These are phyloP conservation scores for Phytophthora capsici DNA, from an alignment of 352 stramenopile genomes.

Conservation along the genomic window DNA sequence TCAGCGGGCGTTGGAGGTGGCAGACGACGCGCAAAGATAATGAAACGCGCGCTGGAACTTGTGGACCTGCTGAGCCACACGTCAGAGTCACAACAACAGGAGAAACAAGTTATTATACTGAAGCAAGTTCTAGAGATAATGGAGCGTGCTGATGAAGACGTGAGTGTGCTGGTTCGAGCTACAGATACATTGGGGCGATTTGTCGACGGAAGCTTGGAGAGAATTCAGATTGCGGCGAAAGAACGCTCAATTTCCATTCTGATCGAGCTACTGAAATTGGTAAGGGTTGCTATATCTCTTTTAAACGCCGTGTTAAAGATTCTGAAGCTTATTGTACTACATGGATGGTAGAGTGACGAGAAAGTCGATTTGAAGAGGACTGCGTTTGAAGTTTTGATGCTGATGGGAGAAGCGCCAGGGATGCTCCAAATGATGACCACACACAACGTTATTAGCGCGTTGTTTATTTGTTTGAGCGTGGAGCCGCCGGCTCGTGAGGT, in stretches of 20 bases:
- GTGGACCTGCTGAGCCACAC: slow-evolving; percentile 38
- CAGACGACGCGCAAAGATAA: slow-evolving; percentile 44
- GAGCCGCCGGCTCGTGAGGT: slow-evolving; percentile 30
- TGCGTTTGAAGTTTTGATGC: slow-evolving; percentile 44
- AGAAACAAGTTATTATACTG: slow-evolving; percentile 32
- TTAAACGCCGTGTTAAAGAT: neutral
- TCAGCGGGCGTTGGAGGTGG: slow-evolving; percentile 12
- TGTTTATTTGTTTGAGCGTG: slow-evolving; percentile 45
- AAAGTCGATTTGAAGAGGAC: slow-evolving; percentile 49
- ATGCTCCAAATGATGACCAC: slow-evolving; percentile 53
- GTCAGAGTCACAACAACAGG: slow-evolving; percentile 15
- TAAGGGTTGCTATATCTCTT: slow-evolving; percentile 4
- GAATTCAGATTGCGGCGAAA: slow-evolving; percentile 41
- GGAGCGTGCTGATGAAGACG: slow-evolving; percentile 38
- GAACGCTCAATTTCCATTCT: slow-evolving; percentile 40
- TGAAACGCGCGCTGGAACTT: slow-evolving; percentile 56
- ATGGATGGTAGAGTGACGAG: slow-evolving; percentile 18
- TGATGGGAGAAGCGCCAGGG: slow-evolving; percentile 43
- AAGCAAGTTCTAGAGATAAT: slow-evolving; percentile 39
- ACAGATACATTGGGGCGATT: slow-evolving; percentile 47
- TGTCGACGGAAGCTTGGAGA: slow-evolving; percentile 37
- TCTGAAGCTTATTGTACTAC: slow-evolving; percentile 2
- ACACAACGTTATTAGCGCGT: slow-evolving; percentile 45
- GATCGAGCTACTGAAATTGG: slow-evolving; percentile 41
- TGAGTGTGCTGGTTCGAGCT: slow-evolving; percentile 41